phyloP scores from a whole-genome alignment of 352 stramenopile genomes.

The Peronospora farinosa region DNA sequence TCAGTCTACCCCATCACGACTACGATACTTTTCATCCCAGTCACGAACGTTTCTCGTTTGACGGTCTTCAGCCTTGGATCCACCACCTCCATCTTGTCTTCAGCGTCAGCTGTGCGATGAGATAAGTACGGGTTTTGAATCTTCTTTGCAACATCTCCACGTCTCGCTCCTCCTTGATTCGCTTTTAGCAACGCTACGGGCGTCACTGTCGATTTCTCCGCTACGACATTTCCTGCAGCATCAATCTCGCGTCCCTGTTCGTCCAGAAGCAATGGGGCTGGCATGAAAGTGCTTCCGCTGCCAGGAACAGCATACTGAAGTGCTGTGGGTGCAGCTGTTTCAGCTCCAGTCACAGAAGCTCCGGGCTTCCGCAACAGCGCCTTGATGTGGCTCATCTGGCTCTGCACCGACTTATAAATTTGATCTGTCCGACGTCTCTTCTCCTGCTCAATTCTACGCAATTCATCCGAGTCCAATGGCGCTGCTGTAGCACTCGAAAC shows the following conservation, averaged over 20 bases:
- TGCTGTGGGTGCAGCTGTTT: background rate
- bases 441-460: slow-evolving; percentile 41
- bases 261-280: slow-evolving; percentile 69
- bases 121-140: slow-evolving; percentile 77
- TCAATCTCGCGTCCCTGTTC: slow-evolving; percentile 76
- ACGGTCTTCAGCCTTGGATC: slow-evolving; percentile 70
- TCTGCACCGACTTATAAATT: slow-evolving; percentile 80
- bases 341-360: slow-evolving; percentile 4
- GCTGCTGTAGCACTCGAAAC: slow-evolving; percentile 3
- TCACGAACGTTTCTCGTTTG: slow-evolving; percentile 75
- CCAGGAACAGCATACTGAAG: background rate
- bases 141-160: slow-evolving; percentile 17
- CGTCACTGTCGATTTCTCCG: slow-evolving; percentile 30
- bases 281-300: slow-evolving; percentile 47
- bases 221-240: slow-evolving; percentile 62
- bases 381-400: slow-evolving; percentile 78
- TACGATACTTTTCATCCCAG: slow-evolving; percentile 8
- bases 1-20: slow-evolving; percentile 9
- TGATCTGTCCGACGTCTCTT: slow-evolving; percentile 60
- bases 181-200: slow-evolving; percentile 46
- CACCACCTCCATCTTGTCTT: slow-evolving; percentile 61
- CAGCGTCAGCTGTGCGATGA: slow-evolving; percentile 61
- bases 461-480: slow-evolving; percentile 26
- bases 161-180: slow-evolving; percentile 34
- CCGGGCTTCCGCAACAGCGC: slow-evolving; percentile 50